These are phyloP conservation scores for Epichloe uncinata DNA, from an alignment of 2,329 filamentous ascomycete genomes.

Conservation along the genomic window DNA sequence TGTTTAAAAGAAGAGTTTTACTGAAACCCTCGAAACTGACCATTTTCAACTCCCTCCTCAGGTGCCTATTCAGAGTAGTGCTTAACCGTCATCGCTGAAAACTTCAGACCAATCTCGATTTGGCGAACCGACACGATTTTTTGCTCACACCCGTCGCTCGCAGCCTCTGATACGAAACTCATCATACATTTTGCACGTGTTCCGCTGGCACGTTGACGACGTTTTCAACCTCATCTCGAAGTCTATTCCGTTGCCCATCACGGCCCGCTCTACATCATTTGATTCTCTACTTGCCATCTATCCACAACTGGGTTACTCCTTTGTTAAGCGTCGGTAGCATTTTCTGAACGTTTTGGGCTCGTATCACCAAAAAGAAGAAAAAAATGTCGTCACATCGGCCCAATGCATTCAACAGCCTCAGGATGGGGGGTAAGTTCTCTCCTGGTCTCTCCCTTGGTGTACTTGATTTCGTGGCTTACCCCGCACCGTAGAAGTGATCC, in stretches of 20 bases:
- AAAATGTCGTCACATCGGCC: constrained; percentile 83
- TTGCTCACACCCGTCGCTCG: neutral
- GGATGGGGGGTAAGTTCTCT: constrained; percentile 79
- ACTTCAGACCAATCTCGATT: constrained; percentile 1
- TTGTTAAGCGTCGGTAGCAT: constrained; percentile 15
- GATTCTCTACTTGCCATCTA: constrained; percentile 17
- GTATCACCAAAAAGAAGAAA: constrained; percentile 12
- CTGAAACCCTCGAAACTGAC: neutral
- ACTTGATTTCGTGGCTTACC: constrained; percentile 13
- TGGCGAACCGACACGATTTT: neutral
- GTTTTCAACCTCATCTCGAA: neutral
- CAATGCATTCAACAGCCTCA: constrained; percentile 72
- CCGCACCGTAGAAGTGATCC: constrained; percentile 65
- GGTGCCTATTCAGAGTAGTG: constrained; percentile 1
- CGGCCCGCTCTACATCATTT: constrained; percentile 19
- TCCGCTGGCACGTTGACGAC: neutral
- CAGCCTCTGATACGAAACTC: neutral
- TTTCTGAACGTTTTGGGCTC: constrained; percentile 13
- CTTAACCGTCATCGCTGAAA: neutral
- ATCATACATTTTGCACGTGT: neutral
- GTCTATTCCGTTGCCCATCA: constrained; percentile 21
- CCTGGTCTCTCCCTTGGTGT: constrained; percentile 4
- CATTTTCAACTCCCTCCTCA: neutral
- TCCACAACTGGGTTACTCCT: constrained; percentile 11
- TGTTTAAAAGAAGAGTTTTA: neutral